Evolutionary conservation across 2,329 filamentous ascomycete species (phyloP), one percentile per base, ranked within the genome.

Genomic region (Penicillium italicum): DNA sequence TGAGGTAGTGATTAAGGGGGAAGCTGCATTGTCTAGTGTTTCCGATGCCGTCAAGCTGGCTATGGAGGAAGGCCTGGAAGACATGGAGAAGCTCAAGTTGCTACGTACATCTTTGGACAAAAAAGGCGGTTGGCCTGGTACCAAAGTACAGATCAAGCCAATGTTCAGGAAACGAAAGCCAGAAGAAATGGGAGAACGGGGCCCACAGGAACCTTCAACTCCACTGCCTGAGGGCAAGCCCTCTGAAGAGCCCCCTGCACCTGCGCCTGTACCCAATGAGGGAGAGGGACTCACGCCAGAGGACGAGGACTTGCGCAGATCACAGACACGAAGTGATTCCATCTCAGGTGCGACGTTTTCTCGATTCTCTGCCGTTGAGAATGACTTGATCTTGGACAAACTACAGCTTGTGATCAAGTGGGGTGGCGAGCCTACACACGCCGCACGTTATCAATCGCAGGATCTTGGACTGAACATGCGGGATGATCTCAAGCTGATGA

Each of bases 141-240:
- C 94, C 1, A 99, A 99, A 73, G 91, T 99, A 2, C 94, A 99
- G 74, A 97, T 99, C 72, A 99, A 99, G 74, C 94, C 94, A 10
- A 96, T 99, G 91, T 99, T 99, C 74, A 86, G 92, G 49, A 96
- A 93, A 77, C 87, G 91, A 67, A 90, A 86, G 67, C 83, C 85
- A 3, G 84, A 89, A 48, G 84, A 86, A 61, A 71, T 77, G 56
- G 56, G 61, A 55, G 74, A 61, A 44, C 66, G 66, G 53, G 62
- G 36, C 41, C 47, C 54, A 55, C 56, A 62, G 34, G 65, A 55
- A 53, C 63, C 30, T 62, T 44, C 50, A 12, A 50, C 42, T 12
- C 51, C 50, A 28, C 42, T 55, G n/a, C 40, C 58, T 14, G 46
- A 59, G 24, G 58, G 63, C 12, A 43, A 34, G 5, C 38, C 44